Base-by-base conservation (phyloP, 2,329 filamentous ascomycete genomes). In the Alternaria sp. region DNA sequence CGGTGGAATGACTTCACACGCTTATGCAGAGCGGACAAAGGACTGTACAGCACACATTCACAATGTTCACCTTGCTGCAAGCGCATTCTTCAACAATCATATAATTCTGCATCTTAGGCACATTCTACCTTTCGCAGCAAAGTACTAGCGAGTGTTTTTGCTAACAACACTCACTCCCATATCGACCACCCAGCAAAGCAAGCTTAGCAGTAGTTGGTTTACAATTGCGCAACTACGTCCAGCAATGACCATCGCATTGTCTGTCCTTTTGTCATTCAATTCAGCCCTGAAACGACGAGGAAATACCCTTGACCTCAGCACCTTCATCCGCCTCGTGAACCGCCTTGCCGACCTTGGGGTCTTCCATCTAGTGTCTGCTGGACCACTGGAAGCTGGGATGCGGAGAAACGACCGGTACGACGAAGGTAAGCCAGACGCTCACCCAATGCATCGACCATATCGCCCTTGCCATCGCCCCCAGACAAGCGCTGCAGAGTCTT, bases 361-460 rank as follows among this genome's bases (percentile, higher is more conserved):
- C 14, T 34, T 14, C 11, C 11, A 3, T 14, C 33, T 4, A 34
- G 13, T 14, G 4, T 14, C 33, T 14, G 33, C 33, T 34, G 33
- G 3, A 34, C 33, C 33, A 4, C 33, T 34, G 13, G 2, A 34
- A 34, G 33, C 33, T 34, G 33, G 4, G 33, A 34, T 34, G 33
- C 33, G 11, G 33, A 34, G 37, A 55, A 13, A 13, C 14, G 3
- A 23, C 40, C n/a, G 26, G 28, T 26, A 24, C 54, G 54, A 41
- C 54, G 34, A 17, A 57, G 49, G 24, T 57, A 57, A 8, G 48
- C 54, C 7, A 57, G n/a, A 23, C 54, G 49, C 26, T 41, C 48
- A 21, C 48, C 54, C 29, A 41, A 2, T 6, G 45, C 54, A 9
- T 33, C 23, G n/a, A 57, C 10, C 40, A 57, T 29, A 3, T 57